Conservation (phyloP, 2,329 filamentous ascomycete genomes). For the Chrysosporium keratinophilum region DNA sequence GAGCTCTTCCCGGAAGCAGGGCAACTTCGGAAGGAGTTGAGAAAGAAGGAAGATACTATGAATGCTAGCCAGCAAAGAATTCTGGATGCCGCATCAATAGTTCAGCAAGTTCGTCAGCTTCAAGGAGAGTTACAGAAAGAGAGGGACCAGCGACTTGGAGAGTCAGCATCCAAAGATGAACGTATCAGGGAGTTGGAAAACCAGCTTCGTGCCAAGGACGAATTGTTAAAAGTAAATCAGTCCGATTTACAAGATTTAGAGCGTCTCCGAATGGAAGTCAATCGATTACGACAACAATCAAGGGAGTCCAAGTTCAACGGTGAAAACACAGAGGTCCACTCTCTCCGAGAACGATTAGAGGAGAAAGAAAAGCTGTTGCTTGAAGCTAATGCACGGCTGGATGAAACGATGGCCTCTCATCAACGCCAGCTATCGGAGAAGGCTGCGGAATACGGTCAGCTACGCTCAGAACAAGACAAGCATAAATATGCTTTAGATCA, state of each 20-base stretch:
- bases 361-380: conserved; percentile 29
- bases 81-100: conserved; percentile 28
- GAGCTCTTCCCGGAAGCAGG: conserved; percentile 24
- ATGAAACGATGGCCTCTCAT: conserved; percentile 26
- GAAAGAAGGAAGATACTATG: conserved; percentile 29
- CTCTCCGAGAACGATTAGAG: conserved; percentile 26
- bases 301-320: neutral
- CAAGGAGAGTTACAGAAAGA: conserved; percentile 30
- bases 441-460: conserved; percentile 28
- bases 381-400: conserved; percentile 25
- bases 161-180: conserved; percentile 6
- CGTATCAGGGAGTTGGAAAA: conserved; percentile 11
- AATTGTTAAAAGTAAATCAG: conserved; percentile 12
- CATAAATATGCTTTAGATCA: conserved; percentile 28
- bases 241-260: conserved; percentile 19
- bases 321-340: conserved; percentile 13
- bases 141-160: neutral
- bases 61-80: conserved; percentile 25
- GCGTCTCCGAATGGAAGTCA: conserved; percentile 15
- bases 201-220: conserved; percentile 10
- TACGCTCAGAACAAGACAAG: conserved; percentile 29
- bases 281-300: conserved; percentile 8
- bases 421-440: conserved; percentile 30
- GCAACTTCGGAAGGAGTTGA: conserved; percentile 25
- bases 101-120: conserved; percentile 32